These are phyloP conservation scores for Sindora glabra DNA, from an alignment of 306 rosid genomes.

Conservation along the genomic window DNA sequence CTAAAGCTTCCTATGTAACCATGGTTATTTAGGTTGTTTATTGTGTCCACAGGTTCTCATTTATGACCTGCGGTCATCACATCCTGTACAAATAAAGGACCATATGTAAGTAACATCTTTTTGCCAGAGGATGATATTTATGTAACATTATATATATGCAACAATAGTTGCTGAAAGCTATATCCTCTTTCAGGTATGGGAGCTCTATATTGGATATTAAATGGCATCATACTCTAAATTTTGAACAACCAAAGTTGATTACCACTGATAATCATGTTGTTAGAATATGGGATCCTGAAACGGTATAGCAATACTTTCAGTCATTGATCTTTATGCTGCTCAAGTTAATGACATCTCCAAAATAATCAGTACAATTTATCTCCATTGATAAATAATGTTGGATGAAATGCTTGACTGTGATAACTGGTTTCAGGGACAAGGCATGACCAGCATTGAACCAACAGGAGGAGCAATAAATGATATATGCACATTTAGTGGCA, in stretches of 20 bases:
- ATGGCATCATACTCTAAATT: conserved; percentile 86
- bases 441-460: conserved; percentile 93
- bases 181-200: conserved; percentile 72
- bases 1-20: no score
- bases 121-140: not conserved
- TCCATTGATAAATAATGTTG: no score
- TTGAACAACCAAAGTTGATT: conserved; percentile 61
- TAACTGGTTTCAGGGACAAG: conserved; percentile 63
- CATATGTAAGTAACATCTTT: conserved; percentile 63
- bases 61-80: conserved; percentile 80
- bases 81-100: conserved; percentile 65
- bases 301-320: conserved; percentile 31
- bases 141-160: not conserved
- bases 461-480: conserved; percentile 72
- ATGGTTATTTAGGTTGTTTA: conserved; percentile 8
- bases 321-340: conserved; percentile 12
- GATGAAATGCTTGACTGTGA: not conserved
- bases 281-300: conserved; percentile 86
- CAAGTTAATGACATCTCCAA: not conserved
- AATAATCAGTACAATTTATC: not conserved
- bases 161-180: conserved; percentile 14
- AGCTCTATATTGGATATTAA: conserved; percentile 86
- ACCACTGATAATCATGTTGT: conserved; percentile 73
- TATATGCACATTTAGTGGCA: conserved; percentile 65
- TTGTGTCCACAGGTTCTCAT: conserved; percentile 65